A percentile compares a stretch with the other conserved stretches of the same genome.
Conservation (phyloP, 1,284 basidiomycete genomes). For the Anthracocystis walkeri region DNA sequence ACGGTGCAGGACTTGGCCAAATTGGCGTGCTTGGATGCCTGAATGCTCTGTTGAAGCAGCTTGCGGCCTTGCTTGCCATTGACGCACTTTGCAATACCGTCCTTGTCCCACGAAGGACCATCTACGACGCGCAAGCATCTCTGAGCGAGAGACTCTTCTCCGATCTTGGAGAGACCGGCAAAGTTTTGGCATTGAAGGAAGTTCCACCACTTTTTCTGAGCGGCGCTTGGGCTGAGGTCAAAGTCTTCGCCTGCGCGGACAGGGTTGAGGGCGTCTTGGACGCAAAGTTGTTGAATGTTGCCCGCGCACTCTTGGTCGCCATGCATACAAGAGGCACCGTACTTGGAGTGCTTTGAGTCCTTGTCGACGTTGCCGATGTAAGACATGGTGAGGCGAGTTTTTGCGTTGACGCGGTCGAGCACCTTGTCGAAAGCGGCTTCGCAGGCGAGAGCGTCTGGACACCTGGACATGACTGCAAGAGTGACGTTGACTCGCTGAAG, state of each 20-base stretch:
- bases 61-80: constrained; percentile 46
- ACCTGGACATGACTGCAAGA: constrained; percentile 56
- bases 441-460: constrained; percentile 57
- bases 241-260: constrained; percentile 50
- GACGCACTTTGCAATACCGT: constrained; percentile 54
- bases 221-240: constrained; percentile 56
- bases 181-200: constrained; percentile 57
- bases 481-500: constrained; percentile 49
- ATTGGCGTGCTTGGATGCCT: constrained; percentile 26
- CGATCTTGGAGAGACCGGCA: constrained; percentile 48
- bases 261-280: constrained; percentile 52
- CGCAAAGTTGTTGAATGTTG: constrained; percentile 62
- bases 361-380: constrained; percentile 49
- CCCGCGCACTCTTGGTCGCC: constrained; percentile 56
- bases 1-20: constrained; percentile 52
- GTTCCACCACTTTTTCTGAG: constrained; percentile 58
- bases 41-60: constrained; percentile 46
- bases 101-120: constrained; percentile 51
- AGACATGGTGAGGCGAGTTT: constrained; percentile 45
- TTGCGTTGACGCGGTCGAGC: constrained; percentile 52
- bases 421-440: constrained; percentile 55
- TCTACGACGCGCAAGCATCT: constrained; percentile 50
- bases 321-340: constrained; percentile 53
- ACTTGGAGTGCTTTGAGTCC: constrained; percentile 17
- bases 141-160: constrained; percentile 44